Evolutionary conservation across 352 stramenopile species (phyloP), one percentile per base, ranked within the genome.

Genomic region (Aphanomyces astaci): DNA sequence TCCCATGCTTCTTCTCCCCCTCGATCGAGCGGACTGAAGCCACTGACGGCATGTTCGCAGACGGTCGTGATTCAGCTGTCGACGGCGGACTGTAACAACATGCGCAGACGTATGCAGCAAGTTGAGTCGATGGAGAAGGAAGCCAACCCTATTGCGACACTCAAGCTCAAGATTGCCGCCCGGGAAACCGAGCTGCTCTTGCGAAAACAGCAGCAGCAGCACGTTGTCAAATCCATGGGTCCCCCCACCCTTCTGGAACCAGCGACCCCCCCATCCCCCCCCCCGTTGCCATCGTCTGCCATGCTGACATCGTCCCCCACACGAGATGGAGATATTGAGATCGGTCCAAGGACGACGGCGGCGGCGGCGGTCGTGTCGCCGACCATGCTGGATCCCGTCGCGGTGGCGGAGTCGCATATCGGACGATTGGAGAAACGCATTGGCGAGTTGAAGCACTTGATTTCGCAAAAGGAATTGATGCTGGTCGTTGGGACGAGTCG

Each of bases 1-100:
- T 11, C 40, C 19, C 19, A 19, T 19, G 11, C 11, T n/a, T n/a
- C n/a, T n/a, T n/a, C n/a, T n/a, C n/a, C n/a, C n/a, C n/a, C n/a
- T n/a, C n/a, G 53, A 62, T n/a, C n/a, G n/a, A n/a, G n/a, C n/a
- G n/a, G n/a, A n/a, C n/a, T 28, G 46, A 67, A 76, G 11, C 84
- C 82, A 15, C 33, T 91, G 53, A 91, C 82, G n/a, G 84, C 82
- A 2, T 76, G 75, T 22, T 78, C 73, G 13, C 81, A 93, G 72
- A 89, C 80, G 13, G 19, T 90, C 19, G 81, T 93, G 52, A 91
- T 93, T 64, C 74, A 72, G 1, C 60, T 93, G 19, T 82, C 70
- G 2, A 64, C 73, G 15, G 80, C 87, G 31, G 83, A 92, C 53
- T 84, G 76, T 51, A 39, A 43, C 40, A 76, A 63, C 22, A 72